Evolutionary conservation across 805 yeast genomes (phyloP).

Genomic region (Candida nanaspora): DNA sequence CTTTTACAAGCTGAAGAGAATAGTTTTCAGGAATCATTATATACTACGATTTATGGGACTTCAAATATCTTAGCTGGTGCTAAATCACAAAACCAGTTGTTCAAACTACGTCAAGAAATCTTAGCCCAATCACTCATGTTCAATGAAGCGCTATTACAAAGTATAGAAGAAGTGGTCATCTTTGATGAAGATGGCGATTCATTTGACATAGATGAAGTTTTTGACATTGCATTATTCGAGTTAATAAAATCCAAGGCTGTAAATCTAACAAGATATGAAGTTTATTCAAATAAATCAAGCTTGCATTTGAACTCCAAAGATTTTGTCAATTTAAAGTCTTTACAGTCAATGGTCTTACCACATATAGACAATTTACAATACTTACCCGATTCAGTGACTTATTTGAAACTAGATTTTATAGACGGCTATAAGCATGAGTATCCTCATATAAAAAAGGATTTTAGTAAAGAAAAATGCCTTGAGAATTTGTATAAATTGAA

Average conservation of each 20-base stretch:
- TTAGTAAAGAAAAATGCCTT: slow-evolving; percentile 3
- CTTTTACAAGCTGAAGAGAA: slow-evolving; percentile 17
- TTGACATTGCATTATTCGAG: slow-evolving; percentile 16
- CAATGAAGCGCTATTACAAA: slow-evolving; percentile 26
- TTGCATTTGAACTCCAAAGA: slow-evolving; percentile 3
- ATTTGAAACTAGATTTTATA: slow-evolving; percentile 11
- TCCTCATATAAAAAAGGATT: background rate
- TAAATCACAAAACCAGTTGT: slow-evolving; percentile 30
- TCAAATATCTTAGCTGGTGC: slow-evolving; percentile 25
- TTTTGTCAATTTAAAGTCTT: slow-evolving; percentile 3
- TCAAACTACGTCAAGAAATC: slow-evolving; percentile 31
- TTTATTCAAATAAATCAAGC: slow-evolving; percentile 8
- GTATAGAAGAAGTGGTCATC: slow-evolving; percentile 29
- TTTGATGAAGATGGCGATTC: slow-evolving; percentile 17
- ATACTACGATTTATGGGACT: slow-evolving; percentile 33
- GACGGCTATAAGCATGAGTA: slow-evolving; percentile 4
- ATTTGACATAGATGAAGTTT: slow-evolving; percentile 1
- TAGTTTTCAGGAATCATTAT: slow-evolving; percentile 28
- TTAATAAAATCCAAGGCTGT: slow-evolving; percentile 11
- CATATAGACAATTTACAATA: slow-evolving; percentile 11
- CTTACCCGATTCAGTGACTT: slow-evolving; percentile 8
- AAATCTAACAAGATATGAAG: slow-evolving; percentile 6
- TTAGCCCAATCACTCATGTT: slow-evolving; percentile 29
- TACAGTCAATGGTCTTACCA: slow-evolving; percentile 11
- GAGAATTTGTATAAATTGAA: slow-evolving; percentile 2